A percentile compares a stretch with the other conserved stretches of the same genome.
Conservation (phyloP, 2,329 filamentous ascomycete genomes). For the Cadophora sp. region DNA sequence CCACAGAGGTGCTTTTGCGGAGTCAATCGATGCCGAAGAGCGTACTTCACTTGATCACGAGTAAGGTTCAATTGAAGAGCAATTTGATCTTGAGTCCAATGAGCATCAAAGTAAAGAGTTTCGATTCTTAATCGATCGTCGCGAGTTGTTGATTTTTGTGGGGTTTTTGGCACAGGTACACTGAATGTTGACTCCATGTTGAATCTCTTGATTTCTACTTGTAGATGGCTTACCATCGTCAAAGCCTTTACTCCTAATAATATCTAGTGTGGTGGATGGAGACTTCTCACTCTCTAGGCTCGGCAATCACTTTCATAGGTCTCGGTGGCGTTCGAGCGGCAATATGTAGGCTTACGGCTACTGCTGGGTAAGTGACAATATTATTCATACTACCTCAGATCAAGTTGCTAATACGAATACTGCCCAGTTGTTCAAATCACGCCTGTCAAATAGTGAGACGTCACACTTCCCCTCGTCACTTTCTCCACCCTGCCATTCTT, state of each 20-base stretch:
- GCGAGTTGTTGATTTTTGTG: neutral
- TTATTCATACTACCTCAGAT: neutral
- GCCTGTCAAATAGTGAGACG: neutral
- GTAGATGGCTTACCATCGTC: neutral
- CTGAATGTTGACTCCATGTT: neutral
- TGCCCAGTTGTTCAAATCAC: neutral
- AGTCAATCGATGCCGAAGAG: neutral
- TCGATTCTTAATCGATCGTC: neutral
- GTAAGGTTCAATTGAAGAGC: neutral
- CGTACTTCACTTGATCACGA: neutral
- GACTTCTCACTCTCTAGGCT: neutral
- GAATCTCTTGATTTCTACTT: too few relatives aligned
- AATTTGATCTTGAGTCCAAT: neutral
- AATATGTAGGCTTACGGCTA: conserved; percentile 1
- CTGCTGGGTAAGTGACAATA: neutral
- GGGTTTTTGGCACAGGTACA: neutral
- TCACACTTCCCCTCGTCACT: neutral
- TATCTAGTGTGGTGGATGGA: neutral
- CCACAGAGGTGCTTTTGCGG: neutral
- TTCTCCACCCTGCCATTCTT: neutral
- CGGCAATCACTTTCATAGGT: neutral
- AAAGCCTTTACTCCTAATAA: neutral
- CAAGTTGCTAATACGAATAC: neutral
- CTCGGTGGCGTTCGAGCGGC: neutral
- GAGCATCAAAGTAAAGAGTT: neutral